Evolutionary conservation across 768 basidiomycete species (phyloP), one percentile per base, ranked within the genome.

Genomic region (Dacryopinax spathularia): DNA sequence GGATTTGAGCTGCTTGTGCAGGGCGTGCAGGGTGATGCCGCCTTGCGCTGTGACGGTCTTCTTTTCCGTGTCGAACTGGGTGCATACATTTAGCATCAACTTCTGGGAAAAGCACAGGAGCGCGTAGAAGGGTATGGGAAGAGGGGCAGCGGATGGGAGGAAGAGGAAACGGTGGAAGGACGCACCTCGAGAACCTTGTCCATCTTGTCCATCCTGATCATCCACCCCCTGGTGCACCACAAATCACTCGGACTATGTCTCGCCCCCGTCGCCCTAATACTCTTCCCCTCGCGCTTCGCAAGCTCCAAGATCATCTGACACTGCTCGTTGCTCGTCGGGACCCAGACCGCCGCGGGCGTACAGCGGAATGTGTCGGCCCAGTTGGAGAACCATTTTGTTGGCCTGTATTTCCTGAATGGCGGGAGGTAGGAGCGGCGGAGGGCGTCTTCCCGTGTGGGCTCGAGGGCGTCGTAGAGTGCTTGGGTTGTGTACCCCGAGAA

Each of bases 181-280:
- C 87, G 73, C 75, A 94, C 95, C 79, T 89, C 84, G 44, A 94
- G 72, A 34, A 95, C 73, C 39, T 80, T 77, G 73, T 87, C 80
- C 62, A 97, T 74, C 69, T 81, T 82, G 41, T 84, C 84, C 65
- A 89, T 89, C 62, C 87, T 80, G 63, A 98, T 75, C 84, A 97
- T 88, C 76, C 83, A 93, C 12, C 85, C 90, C 61, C 77, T 81
- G 0, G 93, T 96, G 75, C 92, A 97, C 0, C 91, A 89, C 60
- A 98, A 79, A 76, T 99, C 95, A 70, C 86, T 89, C 25, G 95
- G 95, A 64, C 88, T 89, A 75, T 97, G 94, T 1, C 94, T 95
- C 16, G 91, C 84, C 13, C 92, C 96, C 13, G 85, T 87, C 0
- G 89, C 88, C 63, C 92, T 84, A 34, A 98, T 78, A 22, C 81